Evolutionary conservation across 805 yeast species (phyloP).

Genomic region (Wickerhamiella slavikovae): DNA sequence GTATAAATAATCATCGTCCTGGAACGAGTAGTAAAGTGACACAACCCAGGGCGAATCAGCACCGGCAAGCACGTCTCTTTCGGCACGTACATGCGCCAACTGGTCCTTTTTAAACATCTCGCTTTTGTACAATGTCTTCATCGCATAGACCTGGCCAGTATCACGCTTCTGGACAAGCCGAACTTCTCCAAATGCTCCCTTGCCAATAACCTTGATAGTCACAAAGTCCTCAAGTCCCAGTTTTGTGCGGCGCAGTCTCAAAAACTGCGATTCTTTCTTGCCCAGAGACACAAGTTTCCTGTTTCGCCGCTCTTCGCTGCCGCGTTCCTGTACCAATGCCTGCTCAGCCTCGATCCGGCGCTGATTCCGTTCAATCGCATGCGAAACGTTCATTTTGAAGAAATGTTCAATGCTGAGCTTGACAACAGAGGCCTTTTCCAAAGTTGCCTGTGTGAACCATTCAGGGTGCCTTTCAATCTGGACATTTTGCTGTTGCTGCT

Average conservation of each 20-base stretch:
- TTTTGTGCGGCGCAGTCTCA: slow-evolving; percentile 69
- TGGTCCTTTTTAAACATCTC: slow-evolving; percentile 94
- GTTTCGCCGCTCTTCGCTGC: slow-evolving; percentile 69
- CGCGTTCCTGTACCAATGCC: slow-evolving; percentile 42
- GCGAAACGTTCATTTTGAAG: slow-evolving; percentile 66
- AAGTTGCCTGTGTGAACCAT: slow-evolving; percentile 46
- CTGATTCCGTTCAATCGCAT: slow-evolving; percentile 91
- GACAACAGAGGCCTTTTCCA: slow-evolving; percentile 68
- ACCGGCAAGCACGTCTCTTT: slow-evolving; percentile 84
- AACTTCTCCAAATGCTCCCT: slow-evolving; percentile 97
- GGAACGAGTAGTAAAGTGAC: slow-evolving; percentile 62
- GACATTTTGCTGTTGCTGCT: slow-evolving; percentile 4
- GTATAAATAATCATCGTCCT: slow-evolving; percentile 53
- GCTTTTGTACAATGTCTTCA: slow-evolving; percentile 75
- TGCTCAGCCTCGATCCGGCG: slow-evolving; percentile 73
- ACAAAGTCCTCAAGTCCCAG: slow-evolving; percentile 59
- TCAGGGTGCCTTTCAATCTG: slow-evolving; percentile 66
- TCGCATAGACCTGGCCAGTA: slow-evolving; percentile 80
- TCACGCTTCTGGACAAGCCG: slow-evolving; percentile 83
- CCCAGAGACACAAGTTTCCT: slow-evolving; percentile 71
- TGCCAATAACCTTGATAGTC: slow-evolving; percentile 81
- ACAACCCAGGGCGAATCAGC: slow-evolving; percentile 82
- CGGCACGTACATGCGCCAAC: slow-evolving; percentile 87
- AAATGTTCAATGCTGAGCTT: slow-evolving; percentile 67
- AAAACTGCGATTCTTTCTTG: slow-evolving; percentile 68